Conservation (phyloP, 805 yeast species). For the Ogataea paraovalis region DNA sequence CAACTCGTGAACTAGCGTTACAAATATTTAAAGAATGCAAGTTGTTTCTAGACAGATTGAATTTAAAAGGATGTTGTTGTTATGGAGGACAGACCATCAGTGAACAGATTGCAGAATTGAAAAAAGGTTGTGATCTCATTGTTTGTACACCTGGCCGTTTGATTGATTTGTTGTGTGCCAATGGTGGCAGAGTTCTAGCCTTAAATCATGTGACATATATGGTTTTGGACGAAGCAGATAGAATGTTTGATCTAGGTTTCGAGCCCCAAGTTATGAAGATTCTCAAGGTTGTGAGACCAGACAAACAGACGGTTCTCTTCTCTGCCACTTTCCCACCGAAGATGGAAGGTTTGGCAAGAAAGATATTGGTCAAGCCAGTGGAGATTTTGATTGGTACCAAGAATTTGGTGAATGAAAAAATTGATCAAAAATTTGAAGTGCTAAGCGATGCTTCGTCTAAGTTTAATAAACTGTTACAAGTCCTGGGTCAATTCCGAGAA, state of each 20-base stretch:
- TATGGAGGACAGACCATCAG: slow-evolving; percentile 89
- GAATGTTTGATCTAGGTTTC: slow-evolving; percentile 96
- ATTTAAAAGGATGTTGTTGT: slow-evolving; percentile 65
- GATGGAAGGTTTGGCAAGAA: slow-evolving; percentile 70
- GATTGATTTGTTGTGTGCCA: slow-evolving; percentile 82
- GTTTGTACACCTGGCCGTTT: slow-evolving; percentile 96
- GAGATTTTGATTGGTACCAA: slow-evolving; percentile 78
- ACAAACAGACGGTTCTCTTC: slow-evolving; percentile 82
- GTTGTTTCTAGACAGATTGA: slow-evolving; percentile 49
- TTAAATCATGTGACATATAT: slow-evolving; percentile 69
- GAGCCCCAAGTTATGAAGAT: slow-evolving; percentile 92
- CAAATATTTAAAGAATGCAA: slow-evolving; percentile 72
- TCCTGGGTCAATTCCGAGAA: slow-evolving; percentile 45
- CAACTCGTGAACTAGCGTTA: slow-evolving; percentile 87
- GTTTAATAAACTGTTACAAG: slow-evolving; percentile 48
- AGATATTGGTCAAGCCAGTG: slow-evolving; percentile 59
- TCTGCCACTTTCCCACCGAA: slow-evolving; percentile 91
- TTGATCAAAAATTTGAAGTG: slow-evolving; percentile 66
- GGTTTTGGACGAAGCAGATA: slow-evolving; percentile 94
- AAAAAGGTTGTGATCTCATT: slow-evolving; percentile 71
- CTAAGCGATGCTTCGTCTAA: slow-evolving; percentile 59
- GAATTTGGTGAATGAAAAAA: slow-evolving; percentile 76
- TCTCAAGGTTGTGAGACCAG: slow-evolving; percentile 72
- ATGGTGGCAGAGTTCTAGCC: slow-evolving; percentile 70
- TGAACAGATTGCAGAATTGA: slow-evolving; percentile 73